These are phyloP conservation scores for Sporothrix sp. DNA, from an alignment of 2,329 filamentous ascomycete species.

Conservation along the genomic window DNA sequence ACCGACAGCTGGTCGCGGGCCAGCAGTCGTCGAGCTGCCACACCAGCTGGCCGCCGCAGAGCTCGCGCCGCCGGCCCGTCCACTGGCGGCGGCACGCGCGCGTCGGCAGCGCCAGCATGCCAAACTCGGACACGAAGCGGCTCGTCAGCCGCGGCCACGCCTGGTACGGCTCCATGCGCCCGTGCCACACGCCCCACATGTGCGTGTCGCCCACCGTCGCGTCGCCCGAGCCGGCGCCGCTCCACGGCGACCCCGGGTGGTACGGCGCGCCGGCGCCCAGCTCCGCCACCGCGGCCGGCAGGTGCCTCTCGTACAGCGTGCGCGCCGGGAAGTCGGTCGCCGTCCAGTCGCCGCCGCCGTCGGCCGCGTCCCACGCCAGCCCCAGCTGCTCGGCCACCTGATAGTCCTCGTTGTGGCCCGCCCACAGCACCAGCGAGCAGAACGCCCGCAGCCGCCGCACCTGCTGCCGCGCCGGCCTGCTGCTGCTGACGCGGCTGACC, in stretches of 20 bases:
- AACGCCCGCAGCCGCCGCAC: no score
- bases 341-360: slow-evolving; percentile 76
- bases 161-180: slow-evolving; percentile 77
- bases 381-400: slow-evolving; percentile 65
- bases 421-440: slow-evolving; percentile 77
- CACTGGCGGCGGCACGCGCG: slow-evolving; percentile 72
- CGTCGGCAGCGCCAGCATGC: slow-evolving; percentile 85
- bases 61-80: slow-evolving; percentile 56
- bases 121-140: slow-evolving; percentile 89
- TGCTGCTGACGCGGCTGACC: neutral
- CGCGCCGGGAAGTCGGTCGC: slow-evolving; percentile 80
- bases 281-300: slow-evolving; percentile 61
- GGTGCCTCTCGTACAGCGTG: slow-evolving; percentile 87
- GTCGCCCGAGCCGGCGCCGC: slow-evolving; percentile 62
- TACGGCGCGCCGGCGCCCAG: slow-evolving; percentile 64
- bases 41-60: slow-evolving; percentile 66
- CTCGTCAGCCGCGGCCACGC: slow-evolving; percentile 81
- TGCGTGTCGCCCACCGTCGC: slow-evolving; percentile 82
- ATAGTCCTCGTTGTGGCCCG: slow-evolving; percentile 94
- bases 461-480: neutral
- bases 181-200: slow-evolving; percentile 97
- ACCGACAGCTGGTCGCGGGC: slow-evolving; percentile 63
- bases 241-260: slow-evolving; percentile 80
- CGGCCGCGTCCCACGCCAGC: slow-evolving; percentile 67
- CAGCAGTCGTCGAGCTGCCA: slow-evolving; percentile 87